Evolutionary conservation across 805 yeast genomes (phyloP), one percentile per base, ranked within the genome.

Genomic region (Nakazawaea populi): DNA sequence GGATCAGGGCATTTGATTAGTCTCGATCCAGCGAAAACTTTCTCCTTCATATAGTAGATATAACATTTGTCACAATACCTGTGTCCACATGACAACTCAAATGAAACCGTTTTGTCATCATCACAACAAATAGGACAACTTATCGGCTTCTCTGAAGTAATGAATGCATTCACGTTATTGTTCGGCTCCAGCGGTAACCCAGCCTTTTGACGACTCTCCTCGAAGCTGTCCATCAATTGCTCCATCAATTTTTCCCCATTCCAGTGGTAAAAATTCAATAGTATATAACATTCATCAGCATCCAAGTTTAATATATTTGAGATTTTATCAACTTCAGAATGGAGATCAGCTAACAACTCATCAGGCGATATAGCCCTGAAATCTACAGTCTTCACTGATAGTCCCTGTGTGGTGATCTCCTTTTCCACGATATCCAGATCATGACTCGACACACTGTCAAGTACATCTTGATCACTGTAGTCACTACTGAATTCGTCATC

Each of bases 81-180:
- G 64, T 92, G 97, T 7, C 74, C 75, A 65, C 98, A 94, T 12
- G 73, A 73, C 14, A 89, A 64, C 3, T 75, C 65, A 58, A 81
- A 87, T 2, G 69, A 42, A 75, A 58, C 52, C 65, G n/a, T 5
- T 60, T 14, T 54, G 0, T 76, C 77, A 27, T 84, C 85, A 27
- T 84, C 85, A 63, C 89, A 87, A 65, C 97, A 91, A n/a, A 91
- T 82, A 12, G 65, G 58, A 62, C 97, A 89, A 30, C 63, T 54
- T 55, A 73, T 79, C 10, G 60, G 66, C 4, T 47, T 57, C 3
- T 62, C 61, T 0, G 66, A 58, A 41, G 51, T 24, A 35, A 4
- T 55, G 52, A 39, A 47, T 55, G 41, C 50, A 47, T 38, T 39
- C 48, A 31, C 49, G 43, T 3, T 48, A 27, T 32, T 38, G 28